A percentile compares a stretch with the other conserved stretches of the same genome.
Evolutionary conservation across 176 grass and related monocot species (phyloP).

Genomic region (Musa acuminata): DNA sequence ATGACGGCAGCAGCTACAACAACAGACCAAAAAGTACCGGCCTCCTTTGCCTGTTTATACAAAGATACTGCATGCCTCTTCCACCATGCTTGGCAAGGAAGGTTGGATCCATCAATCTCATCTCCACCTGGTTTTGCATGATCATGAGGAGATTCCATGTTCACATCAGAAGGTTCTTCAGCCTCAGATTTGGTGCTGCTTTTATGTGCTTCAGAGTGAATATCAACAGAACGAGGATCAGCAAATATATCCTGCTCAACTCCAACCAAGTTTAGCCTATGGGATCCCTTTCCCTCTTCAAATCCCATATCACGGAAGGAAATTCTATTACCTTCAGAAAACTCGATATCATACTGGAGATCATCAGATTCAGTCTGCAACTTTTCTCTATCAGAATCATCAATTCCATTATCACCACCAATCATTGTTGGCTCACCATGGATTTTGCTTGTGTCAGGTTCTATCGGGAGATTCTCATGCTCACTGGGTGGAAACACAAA

Average conservation of each 20-base stretch:
- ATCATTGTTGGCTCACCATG: slow-evolving; percentile 22
- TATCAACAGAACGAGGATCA: slow-evolving; percentile 18
- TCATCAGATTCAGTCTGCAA: slow-evolving; percentile 11
- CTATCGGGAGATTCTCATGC: slow-evolving; percentile 78
- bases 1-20: slow-evolving; percentile 65
- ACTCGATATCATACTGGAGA: slow-evolving; percentile 27
- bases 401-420: slow-evolving; percentile 9
- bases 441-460: slow-evolving; percentile 27
- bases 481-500: slow-evolving; percentile 81
- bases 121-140: slow-evolving; percentile 3
- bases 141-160: not conserved
- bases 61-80: slow-evolving; percentile 62
- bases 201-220: not conserved
- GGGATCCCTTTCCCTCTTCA: slow-evolving; percentile 18
- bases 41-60: slow-evolving; percentile 68
- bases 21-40: slow-evolving; percentile 73
- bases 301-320: slow-evolving; percentile 25
- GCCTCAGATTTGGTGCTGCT: slow-evolving; percentile 13
- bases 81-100: slow-evolving; percentile 38
- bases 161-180: slow-evolving; percentile 22
- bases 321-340: slow-evolving; percentile 25
- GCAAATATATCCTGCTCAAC: slow-evolving; percentile 12
- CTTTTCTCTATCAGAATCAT: slow-evolving; percentile 14
- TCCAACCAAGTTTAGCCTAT: not conserved
- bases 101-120: slow-evolving; percentile 2